phyloP scores from a whole-genome alignment of 106 monocot genomes.

The Dendrobium officinale region DNA sequence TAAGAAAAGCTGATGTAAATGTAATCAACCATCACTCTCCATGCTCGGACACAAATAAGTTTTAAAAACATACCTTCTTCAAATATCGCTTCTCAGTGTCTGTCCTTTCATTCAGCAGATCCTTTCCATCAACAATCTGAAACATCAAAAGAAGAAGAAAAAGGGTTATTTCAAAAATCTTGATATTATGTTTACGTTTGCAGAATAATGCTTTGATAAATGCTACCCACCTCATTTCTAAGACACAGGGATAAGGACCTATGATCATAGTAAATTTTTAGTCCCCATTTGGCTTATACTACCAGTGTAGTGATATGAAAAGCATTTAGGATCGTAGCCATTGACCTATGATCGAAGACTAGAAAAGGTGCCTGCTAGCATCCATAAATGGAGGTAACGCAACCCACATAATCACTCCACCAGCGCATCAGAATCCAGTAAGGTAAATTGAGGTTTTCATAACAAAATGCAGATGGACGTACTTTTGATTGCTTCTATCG shows the following conservation, averaged over 20 bases:
- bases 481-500: too few species aligned
- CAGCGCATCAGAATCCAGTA: too few species aligned
- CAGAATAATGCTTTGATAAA: not conserved
- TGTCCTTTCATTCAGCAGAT: slow-evolving; percentile 81
- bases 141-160: not conserved
- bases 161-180: not conserved
- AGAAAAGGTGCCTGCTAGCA: too few species aligned
- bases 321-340: not conserved
- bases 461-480: too few species aligned
- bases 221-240: not conserved
- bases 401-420: not conserved
- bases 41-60: not conserved
- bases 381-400: not conserved
- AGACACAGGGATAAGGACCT: not conserved
- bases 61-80: slow-evolving; percentile 51
- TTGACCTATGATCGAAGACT: not conserved
- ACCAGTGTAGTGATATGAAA: not conserved
- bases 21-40: too few species aligned
- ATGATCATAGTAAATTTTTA: not conserved
- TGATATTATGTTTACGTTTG: not conserved
- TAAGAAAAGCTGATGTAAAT: too few species aligned
- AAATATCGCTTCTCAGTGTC: slow-evolving; percentile 64
- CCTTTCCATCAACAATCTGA: slow-evolving; percentile 82
- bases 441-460: too few species aligned
- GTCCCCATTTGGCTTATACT: not conserved